Percentiles rank a stretch among this genome's conserved stretches.
These are phyloP conservation scores for Clitoria ternatea DNA, from an alignment of 306 rosid species.

Conservation along the genomic window DNA sequence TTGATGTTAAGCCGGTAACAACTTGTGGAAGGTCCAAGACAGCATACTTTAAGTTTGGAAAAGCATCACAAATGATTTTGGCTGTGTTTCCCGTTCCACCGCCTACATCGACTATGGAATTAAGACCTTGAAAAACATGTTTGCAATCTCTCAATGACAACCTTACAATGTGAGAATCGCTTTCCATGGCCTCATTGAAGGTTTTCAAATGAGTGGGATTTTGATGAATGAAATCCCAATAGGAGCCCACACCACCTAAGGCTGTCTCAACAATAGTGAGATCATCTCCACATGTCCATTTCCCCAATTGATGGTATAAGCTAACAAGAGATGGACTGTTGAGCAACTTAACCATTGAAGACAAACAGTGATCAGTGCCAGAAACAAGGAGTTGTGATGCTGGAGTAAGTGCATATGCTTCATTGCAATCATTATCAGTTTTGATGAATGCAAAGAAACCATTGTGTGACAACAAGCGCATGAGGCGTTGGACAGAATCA, in stretches of 20 bases:
- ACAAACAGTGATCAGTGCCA: not conserved
- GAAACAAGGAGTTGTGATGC: not conserved
- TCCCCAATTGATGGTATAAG: not conserved
- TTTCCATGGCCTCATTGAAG: constrained; percentile 17
- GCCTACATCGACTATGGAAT: constrained; percentile 12
- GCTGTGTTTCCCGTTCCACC: constrained; percentile 12
- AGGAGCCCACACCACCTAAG: not conserved
- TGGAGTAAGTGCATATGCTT: not conserved
- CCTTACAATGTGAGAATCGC: not conserved
- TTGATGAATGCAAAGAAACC: not conserved
- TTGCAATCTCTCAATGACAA: not conserved
- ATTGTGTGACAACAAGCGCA: not conserved
- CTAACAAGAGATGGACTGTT: not conserved
- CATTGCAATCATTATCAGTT: not conserved
- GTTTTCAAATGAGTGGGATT: not conserved
- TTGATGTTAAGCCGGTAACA: not conserved
- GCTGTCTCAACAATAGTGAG: not conserved
- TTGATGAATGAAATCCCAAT: not conserved
- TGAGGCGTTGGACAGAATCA: not conserved
- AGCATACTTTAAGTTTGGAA: not conserved
- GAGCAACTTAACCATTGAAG: not conserved
- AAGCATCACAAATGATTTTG: not conserved
- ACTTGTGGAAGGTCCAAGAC: constrained; percentile 12
- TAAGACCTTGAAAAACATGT: not conserved
- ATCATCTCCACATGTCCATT: not conserved